Base-by-base conservation (phyloP, 2,329 filamentous ascomycete genomes). In the Tothia fuscella region DNA sequence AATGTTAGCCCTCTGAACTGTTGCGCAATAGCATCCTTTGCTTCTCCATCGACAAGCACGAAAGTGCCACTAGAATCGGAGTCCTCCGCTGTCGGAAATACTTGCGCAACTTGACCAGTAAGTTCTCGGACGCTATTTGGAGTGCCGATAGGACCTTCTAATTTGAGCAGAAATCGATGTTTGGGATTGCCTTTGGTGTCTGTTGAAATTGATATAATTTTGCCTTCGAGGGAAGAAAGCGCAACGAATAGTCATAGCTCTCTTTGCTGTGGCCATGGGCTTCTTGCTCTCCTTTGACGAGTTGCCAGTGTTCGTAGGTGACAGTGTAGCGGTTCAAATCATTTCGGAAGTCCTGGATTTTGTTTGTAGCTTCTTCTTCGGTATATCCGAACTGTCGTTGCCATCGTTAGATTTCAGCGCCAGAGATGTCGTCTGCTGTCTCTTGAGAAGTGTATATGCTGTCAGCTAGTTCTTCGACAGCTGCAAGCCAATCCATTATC, bases 191-290 rank as follows among this genome's bases (percentile, higher is more conserved):
- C 17, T 34, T 7, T 9, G 31, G 17, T 7, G 9, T 34, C 31
- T 34, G 7, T 7, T 20, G 6, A 28, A 9, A 9, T 24, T 25
- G 16, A 10, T 13, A 9, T 9, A 9, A 7, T 9, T 12, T 38
- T 28, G 35, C 21, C 16, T 34, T 19, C 9, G 7, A 7, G 31
- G 17, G 7, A 34, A 38, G 35, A 28, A 12, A n/a, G n/a, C n/a
- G 9, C 9, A 25, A 13, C 12, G 25, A 40, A 20, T 40, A 40
- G 10, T 40, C 7, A 21, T 40, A 40, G 25, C 38, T 40, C 26
- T 40, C 38, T 24, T 40, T 40, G 17, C 14, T 19, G 20, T 40
- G 38, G 24, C 38, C 38, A 9, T 6, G 21, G 25, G 7, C 7
- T 34, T 34, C 31, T 7, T 7, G 25, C 7, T 12, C 19, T 12